Percentiles rank a stretch among this genome's conserved stretches.
phyloP scores from a whole-genome alignment of 108 stramenopile genomes.

The Cyclotella baltica region DNA sequence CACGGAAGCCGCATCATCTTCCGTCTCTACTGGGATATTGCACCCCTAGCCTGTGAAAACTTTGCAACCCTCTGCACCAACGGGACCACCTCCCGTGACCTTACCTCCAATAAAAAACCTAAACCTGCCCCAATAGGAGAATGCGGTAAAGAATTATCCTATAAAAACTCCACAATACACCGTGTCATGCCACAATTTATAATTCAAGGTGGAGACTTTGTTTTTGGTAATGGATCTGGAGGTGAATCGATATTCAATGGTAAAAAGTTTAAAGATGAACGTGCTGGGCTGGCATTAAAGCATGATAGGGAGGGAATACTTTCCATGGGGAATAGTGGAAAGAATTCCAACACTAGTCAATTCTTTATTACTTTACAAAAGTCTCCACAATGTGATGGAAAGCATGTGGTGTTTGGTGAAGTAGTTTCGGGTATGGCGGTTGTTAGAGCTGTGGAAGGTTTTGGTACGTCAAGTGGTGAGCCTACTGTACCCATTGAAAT shows the following conservation, averaged over 20 bases:
- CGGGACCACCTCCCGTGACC: slow-evolving; percentile 47
- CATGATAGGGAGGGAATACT: slow-evolving; percentile 85
- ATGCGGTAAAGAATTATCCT: slow-evolving; percentile 85
- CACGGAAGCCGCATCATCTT: slow-evolving; percentile 72
- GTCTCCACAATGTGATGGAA: slow-evolving; percentile 91
- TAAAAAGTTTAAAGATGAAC: slow-evolving; percentile 95
- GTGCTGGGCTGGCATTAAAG: slow-evolving; percentile 79
- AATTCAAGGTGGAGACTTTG: slow-evolving; percentile 97
- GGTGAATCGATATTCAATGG: slow-evolving; percentile 93
- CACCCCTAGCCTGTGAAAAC: slow-evolving; percentile 91
- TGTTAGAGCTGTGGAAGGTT: slow-evolving; percentile 70
- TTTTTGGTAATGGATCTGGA: slow-evolving; percentile 93
- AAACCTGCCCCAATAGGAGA: slow-evolving; percentile 73
- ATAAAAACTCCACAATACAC: slow-evolving; percentile 77
- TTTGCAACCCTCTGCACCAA: slow-evolving; percentile 85
- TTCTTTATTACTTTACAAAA: slow-evolving; percentile 90
- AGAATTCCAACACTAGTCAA: slow-evolving; percentile 93
- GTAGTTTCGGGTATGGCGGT: slow-evolving; percentile 84
- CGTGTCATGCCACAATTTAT: slow-evolving; percentile 85
- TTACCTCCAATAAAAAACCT: slow-evolving; percentile 42
- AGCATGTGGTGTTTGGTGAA: slow-evolving; percentile 95
- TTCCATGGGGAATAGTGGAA: slow-evolving; percentile 95
- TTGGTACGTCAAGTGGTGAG: slow-evolving; percentile 44
- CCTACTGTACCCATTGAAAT: slow-evolving; percentile 64
- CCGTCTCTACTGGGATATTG: slow-evolving; percentile 76